phyloP scores from a whole-genome alignment of 352 stramenopile genomes.

The Pythium dissotocum region DNA sequence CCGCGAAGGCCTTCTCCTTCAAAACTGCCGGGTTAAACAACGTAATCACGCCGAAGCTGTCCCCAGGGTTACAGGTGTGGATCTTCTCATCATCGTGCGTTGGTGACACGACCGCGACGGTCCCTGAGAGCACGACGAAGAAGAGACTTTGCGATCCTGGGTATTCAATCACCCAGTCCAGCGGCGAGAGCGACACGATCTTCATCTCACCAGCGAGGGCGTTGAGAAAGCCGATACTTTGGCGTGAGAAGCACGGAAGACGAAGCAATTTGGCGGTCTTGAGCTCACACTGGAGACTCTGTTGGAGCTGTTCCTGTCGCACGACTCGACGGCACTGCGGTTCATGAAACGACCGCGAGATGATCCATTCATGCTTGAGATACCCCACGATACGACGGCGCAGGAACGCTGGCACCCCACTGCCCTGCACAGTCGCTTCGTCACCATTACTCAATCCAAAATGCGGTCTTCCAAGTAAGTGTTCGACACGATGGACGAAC shows the following conservation, averaged over 20 bases:
- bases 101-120: conserved; percentile 23
- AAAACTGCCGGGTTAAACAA: conserved; percentile 25
- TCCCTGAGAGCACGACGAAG: conserved; percentile 28
- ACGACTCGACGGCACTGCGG: conserved; percentile 22
- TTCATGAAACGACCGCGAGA: conserved; percentile 22
- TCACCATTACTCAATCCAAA: conserved; percentile 8
- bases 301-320: conserved; percentile 30
- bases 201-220: conserved; percentile 29
- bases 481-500: conserved; percentile 31
- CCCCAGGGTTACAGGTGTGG: conserved; percentile 20
- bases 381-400: conserved; percentile 22
- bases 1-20: conserved; percentile 31
- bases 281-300: conserved; percentile 28
- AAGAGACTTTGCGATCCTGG: conserved; percentile 27
- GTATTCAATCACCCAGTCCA: conserved; percentile 36
- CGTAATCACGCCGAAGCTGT: conserved; percentile 30
- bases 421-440: not conserved
- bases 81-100: conserved; percentile 10
- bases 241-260: conserved; percentile 25
- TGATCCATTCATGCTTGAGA: conserved; percentile 24
- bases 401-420: conserved; percentile 22
- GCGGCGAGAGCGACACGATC: conserved; percentile 25
- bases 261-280: conserved; percentile 28
- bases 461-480: conserved; percentile 20
- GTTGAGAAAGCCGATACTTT: conserved; percentile 36